Evolutionary conservation across 2,329 filamentous ascomycete species (phyloP).

Genomic region (Trichoderma brevicompactum): DNA sequence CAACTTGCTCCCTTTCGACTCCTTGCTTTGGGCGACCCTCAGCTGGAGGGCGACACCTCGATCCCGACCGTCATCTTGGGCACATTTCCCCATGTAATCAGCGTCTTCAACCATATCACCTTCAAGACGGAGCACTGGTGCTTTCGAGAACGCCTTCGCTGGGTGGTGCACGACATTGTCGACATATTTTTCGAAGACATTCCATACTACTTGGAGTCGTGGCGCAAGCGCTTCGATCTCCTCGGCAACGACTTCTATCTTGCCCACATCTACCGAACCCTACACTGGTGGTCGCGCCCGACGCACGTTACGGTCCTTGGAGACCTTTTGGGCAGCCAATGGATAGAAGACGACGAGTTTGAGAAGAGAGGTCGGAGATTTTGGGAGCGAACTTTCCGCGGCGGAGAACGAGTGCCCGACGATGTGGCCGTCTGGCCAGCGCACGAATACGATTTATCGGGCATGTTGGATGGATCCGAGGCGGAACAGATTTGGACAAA

Average conservation of each 20-base stretch:
- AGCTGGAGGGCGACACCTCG: slow-evolving; percentile 89
- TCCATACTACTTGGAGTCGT: slow-evolving; percentile 65
- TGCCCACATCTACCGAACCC: slow-evolving; percentile 83
- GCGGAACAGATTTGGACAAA: slow-evolving; percentile 66
- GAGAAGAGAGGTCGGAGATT: slow-evolving; percentile 71
- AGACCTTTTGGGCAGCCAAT: slow-evolving; percentile 92
- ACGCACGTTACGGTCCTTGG: slow-evolving; percentile 89
- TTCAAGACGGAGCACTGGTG: slow-evolving; percentile 52
- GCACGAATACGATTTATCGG: slow-evolving; percentile 55
- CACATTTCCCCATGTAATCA: slow-evolving; percentile 58
- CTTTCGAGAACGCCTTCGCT: slow-evolving; percentile 57
- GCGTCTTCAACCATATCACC: slow-evolving; percentile 52
- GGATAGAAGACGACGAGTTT: slow-evolving; percentile 89
- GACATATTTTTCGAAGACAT: slow-evolving; percentile 71
- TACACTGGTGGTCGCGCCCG: slow-evolving; percentile 82
- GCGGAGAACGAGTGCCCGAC: slow-evolving; percentile 65
- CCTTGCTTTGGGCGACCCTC: slow-evolving; percentile 86
- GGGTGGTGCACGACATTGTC: slow-evolving; percentile 61
- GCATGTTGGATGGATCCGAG: slow-evolving; percentile 51
- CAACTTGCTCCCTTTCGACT: slow-evolving; percentile 77
- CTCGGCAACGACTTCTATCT: slow-evolving; percentile 95
- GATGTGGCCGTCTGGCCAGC: slow-evolving; percentile 55
- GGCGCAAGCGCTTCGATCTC: slow-evolving; percentile 82
- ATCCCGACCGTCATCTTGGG: slow-evolving; percentile 65
- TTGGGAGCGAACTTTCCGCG: slow-evolving; percentile 80